Evolutionary conservation across 1,284 basidiomycete genomes (phyloP).

Genomic region (Marasmius sp.): DNA sequence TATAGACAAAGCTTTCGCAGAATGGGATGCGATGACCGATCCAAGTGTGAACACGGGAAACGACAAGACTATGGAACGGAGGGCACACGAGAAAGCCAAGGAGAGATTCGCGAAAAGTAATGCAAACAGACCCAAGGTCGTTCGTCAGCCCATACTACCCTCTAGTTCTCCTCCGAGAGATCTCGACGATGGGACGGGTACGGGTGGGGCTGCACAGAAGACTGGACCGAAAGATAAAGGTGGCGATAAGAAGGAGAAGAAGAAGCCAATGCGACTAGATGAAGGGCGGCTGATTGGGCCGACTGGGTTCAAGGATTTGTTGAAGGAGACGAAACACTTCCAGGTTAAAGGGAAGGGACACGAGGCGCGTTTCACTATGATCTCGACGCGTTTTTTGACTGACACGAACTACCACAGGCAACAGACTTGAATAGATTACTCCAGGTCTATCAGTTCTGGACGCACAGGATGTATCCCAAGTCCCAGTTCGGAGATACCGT

Average conservation of each 20-base stretch:
- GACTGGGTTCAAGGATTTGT: conserved; percentile 76
- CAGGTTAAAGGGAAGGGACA: conserved; percentile 84
- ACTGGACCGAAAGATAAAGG: conserved; percentile 25
- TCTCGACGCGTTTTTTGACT: not conserved
- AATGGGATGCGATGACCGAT: conserved; percentile 38
- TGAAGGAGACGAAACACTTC: conserved; percentile 73
- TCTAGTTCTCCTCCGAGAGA: conserved; percentile 49
- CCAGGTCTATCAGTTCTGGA: conserved; percentile 88
- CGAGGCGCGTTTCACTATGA: conserved; percentile 56
- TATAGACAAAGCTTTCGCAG: conserved; percentile 65
- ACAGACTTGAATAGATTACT: conserved; percentile 78
- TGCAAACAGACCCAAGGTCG: conserved; percentile 18
- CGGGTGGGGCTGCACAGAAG: conserved; percentile 7
- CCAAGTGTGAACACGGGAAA: conserved; percentile 41
- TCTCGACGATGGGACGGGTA: conserved; percentile 20
- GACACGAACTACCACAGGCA: conserved; percentile 41
- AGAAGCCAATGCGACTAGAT: conserved; percentile 63
- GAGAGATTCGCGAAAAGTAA: conserved; percentile 11
- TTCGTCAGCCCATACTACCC: conserved; percentile 43
- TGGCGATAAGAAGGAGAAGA: conserved; percentile 45
- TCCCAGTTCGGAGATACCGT: conserved; percentile 84
- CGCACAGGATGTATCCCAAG: conserved; percentile 87
- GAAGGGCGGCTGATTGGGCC: conserved; percentile 69
- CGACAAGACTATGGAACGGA: conserved; percentile 47
- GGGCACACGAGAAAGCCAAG: conserved; percentile 48